These are phyloP conservation scores for Gastrolobium bilobum DNA, from an alignment of 306 rosid genomes.

Conservation along the genomic window DNA sequence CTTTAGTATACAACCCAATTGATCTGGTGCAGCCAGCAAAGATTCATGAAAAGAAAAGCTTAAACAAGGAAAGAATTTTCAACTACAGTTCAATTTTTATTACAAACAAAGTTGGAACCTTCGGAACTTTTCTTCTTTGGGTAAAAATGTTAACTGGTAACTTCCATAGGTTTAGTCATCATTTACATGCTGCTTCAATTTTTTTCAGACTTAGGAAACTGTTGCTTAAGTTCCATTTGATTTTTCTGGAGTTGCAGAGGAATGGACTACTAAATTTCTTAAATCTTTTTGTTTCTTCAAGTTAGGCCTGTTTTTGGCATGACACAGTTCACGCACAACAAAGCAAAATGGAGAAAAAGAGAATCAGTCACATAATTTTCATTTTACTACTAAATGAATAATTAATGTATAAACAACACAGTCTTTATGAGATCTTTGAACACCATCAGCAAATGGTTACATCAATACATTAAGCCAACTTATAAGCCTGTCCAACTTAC, in stretches of 20 bases:
- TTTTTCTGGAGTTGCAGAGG: constrained; percentile 25
- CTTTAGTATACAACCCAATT: constrained; percentile 32
- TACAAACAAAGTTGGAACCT: constrained; percentile 16
- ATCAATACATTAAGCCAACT: constrained; percentile 10
- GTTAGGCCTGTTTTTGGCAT: constrained; percentile 32
- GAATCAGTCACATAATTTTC: constrained; percentile 26
- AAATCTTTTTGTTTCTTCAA: background rate
- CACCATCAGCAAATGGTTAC: constrained; percentile 21
- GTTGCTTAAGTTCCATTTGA: constrained; percentile 21
- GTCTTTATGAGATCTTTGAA: constrained; percentile 16
- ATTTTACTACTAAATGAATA: constrained; percentile 33
- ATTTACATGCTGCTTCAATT: constrained; percentile 31
- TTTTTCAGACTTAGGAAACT: constrained; percentile 12
- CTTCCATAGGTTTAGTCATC: constrained; percentile 28
- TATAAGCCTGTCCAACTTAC: constrained; percentile 21
- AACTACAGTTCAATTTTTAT: constrained; percentile 30
- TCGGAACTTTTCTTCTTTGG: constrained; percentile 32
- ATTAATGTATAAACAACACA: background rate
- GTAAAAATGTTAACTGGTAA: constrained; percentile 9
- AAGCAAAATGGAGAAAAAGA: constrained; percentile 21
- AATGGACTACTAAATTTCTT: constrained; percentile 5
- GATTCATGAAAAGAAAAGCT: constrained; percentile 15
- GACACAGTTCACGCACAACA: constrained; percentile 10
- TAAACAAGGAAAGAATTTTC: constrained; percentile 35
- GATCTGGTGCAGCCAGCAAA: constrained; percentile 8